phyloP scores from a whole-genome alignment of 768 basidiomycete species.

The Mrakia frigida region DNA sequence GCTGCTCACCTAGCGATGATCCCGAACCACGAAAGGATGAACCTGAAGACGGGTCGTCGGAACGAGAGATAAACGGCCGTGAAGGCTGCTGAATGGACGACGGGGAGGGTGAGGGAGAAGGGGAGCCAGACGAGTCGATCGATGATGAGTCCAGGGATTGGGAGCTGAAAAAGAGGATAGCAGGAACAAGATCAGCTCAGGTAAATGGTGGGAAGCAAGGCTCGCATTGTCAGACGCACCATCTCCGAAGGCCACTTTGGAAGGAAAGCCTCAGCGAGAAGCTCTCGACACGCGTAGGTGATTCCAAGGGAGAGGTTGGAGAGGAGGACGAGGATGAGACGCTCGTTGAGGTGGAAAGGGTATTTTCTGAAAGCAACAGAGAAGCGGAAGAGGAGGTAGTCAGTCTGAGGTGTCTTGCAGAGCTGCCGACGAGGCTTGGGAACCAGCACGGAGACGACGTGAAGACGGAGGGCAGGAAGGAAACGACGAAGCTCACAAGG shows the following conservation, averaged over 20 bases:
- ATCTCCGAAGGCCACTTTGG: conserved; percentile 20
- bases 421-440: not conserved
- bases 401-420: not conserved
- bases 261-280: conserved; percentile 18
- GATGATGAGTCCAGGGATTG: conserved; percentile 18
- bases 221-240: not conserved
- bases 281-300: conserved; percentile 24
- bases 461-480: too few relatives aligned
- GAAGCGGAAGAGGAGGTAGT: not conserved
- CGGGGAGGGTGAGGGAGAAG: conserved; percentile 18
- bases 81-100: conserved; percentile 27
- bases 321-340: conserved; percentile 21
- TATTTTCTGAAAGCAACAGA: conserved; percentile 1
- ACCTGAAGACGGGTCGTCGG: conserved; percentile 18
- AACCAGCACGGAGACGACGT: not conserved
- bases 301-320: conserved; percentile 25
- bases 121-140: conserved; percentile 20
- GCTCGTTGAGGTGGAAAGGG: conserved; percentile 31
- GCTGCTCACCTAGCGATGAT: conserved; percentile 25
- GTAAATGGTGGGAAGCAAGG: not conserved
- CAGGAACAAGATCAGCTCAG: too few relatives aligned
- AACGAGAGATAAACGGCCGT: conserved; percentile 11
- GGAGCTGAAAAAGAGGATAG: conserved; percentile 13
- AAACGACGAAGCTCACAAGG: conserved; percentile 8
- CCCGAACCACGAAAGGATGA: conserved; percentile 29